These are phyloP conservation scores for Fragaria vesca DNA, from an alignment of 306 rosid species.

Conservation along the genomic window DNA sequence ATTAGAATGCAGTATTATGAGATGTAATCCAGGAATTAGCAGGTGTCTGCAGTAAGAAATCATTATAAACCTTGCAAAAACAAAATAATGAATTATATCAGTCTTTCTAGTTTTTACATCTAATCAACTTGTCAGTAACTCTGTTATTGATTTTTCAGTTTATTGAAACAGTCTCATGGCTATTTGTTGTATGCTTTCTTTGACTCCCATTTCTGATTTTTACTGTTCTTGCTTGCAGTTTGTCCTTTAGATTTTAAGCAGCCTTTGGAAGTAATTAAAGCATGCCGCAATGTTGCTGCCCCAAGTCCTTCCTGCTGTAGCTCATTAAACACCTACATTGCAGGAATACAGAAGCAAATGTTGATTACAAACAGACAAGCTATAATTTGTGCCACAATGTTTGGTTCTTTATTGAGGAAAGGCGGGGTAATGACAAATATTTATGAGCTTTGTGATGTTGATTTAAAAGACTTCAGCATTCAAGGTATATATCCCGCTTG, in stretches of 20 bases:
- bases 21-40: neutral
- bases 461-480: conserved; percentile 96
- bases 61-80: neutral
- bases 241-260: conserved; percentile 88
- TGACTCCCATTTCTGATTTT: conserved; percentile 9
- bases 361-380: conserved; percentile 94
- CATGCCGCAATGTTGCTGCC: conserved; percentile 80
- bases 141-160: neutral
- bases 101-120: neutral
- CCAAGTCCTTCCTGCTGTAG: conserved; percentile 93
- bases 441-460: conserved; percentile 91
- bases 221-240: conserved; percentile 50
- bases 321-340: conserved; percentile 77
- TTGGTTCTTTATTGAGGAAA: conserved; percentile 87
- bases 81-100: neutral
- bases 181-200: neutral
- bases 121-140: neutral
- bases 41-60: neutral
- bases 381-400: conserved; percentile 85
- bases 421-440: conserved; percentile 83
- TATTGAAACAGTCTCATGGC: neutral
- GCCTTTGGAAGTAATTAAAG: conserved; percentile 75
- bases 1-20: neutral
- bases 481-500: conserved; percentile 56
- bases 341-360: conserved; percentile 88